Evolutionary conservation across 2,329 filamentous ascomycete genomes (phyloP).

Genomic region (Cercospora sojina): DNA sequence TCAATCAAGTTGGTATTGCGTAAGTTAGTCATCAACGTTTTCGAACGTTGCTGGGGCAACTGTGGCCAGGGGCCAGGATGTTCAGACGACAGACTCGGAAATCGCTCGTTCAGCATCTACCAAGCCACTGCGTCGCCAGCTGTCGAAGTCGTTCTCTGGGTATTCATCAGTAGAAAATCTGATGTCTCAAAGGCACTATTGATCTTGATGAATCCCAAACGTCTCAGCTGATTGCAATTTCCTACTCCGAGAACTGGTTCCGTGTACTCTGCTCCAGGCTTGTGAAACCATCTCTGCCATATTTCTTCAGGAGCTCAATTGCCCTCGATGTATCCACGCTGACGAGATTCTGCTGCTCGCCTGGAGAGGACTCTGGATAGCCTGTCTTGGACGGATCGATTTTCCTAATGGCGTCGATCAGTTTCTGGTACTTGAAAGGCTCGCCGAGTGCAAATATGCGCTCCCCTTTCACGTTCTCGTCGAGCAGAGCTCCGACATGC

Average conservation of each 20-base stretch:
- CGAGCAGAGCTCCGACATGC: constrained; percentile 1
- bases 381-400: background rate
- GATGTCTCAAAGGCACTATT: no score
- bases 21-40: no score
- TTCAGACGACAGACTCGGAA: no score
- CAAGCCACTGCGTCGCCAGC: no score
- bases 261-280: background rate
- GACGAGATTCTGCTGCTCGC: background rate
- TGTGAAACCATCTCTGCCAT: background rate
- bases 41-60: no score
- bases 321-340: background rate
- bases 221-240: background rate
- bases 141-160: no score
- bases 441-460: background rate
- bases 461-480: background rate
- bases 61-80: no score
- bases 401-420: background rate
- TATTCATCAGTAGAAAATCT: no score
- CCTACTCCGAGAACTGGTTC: background rate
- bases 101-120: no score
- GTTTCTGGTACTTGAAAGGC: background rate
- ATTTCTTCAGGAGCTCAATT: background rate
- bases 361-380: background rate
- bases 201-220: no score
- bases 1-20: no score